A percentile compares a stretch with the other conserved stretches of the same genome.
phyloP scores from a whole-genome alignment of 169 alveolate genomes.

The Plasmodium blacklocki region DNA sequence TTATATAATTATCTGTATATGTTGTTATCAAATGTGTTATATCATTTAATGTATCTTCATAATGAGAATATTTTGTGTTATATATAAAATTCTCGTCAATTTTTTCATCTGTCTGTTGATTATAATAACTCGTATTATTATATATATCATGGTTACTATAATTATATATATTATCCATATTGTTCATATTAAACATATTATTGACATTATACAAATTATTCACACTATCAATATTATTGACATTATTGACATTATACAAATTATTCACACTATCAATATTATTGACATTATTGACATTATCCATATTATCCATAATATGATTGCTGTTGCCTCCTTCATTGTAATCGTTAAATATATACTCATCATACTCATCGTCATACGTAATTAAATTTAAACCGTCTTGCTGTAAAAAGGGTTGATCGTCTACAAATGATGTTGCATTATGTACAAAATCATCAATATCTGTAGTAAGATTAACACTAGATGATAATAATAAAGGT shows the following conservation, averaged over 20 bases:
- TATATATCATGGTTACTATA: too few relatives aligned
- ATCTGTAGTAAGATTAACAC: too few relatives aligned
- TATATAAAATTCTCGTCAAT: too few relatives aligned
- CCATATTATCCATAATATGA: not conserved
- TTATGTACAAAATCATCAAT: too few relatives aligned
- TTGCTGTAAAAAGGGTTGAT: not conserved
- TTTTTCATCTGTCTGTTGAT: too few relatives aligned
- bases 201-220: not conserved
- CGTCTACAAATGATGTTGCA: too few relatives aligned
- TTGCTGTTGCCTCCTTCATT: not conserved
- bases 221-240: not conserved
- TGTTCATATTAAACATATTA: too few relatives aligned
- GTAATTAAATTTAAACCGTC: conserved; percentile 3
- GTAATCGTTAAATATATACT: not conserved
- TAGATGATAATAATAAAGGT: not conserved
- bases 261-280: not conserved
- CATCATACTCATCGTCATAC: conserved; percentile 8
- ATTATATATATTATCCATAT: too few relatives aligned
- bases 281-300: not conserved
- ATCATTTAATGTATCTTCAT: too few relatives aligned
- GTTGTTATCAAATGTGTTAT: not conserved
- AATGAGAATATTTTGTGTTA: too few relatives aligned
- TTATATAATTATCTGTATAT: not conserved
- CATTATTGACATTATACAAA: not conserved
- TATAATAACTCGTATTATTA: too few relatives aligned